Evolutionary conservation across 768 basidiomycete genomes (phyloP), one percentile per base, ranked within the genome.

Genomic region (Pulveroboletus sp.): DNA sequence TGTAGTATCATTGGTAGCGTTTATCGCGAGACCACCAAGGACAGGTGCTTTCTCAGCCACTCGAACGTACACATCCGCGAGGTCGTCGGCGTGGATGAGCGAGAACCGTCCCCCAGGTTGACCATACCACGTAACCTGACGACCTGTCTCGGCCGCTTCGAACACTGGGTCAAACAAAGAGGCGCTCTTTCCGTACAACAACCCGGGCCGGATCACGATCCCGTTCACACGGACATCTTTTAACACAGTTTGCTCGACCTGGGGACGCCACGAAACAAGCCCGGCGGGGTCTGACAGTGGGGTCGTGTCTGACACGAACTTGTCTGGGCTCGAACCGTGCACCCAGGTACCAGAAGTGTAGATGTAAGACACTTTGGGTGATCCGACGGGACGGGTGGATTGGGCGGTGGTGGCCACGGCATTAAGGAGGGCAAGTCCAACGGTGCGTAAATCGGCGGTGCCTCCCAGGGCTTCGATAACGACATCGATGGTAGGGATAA

Each of bases 61-160:
- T 13, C 68, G 52, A 10, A 72, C 46, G 43, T 64, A 70, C 12
- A 65, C 24, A 37, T 71, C 69, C 10, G 70, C 70, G 19, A 67
- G 56, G 45, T 70, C 70, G 37, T 72, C 70, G 5, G 44, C 14
- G 43, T 72, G 69, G 16, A 72, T 61, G 16, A 65, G 51, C 11
- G 58, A 36, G 19, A 57, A 51, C n/a, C 67, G 60, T 11, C 59
- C 48, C 6, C 61, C 67, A 0, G 58, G 57, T 38, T 57, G 60
- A 17, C 66, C 69, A 19, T 58, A 53, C 55, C 58, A 62, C 6
- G 47, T 49, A 6, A 64, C 56, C 42, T 56, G 56, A 6, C 59
- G 57, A 2, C 41, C 51, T 1, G 29, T 19, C 21, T 50, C 57
- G 11, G 66, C 58, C 0, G 46, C 50, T 19, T 60, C 55, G 47